phyloP scores from a whole-genome alignment of 176 grass and related monocot species.

The sorghum (Sorghum bicolor) region Sorghum_bicolor_NCBIv3 NC_012873.2:61021501-61022000 shows the following conservation, averaged over 20 bases:
- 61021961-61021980: neutral
- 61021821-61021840: neutral
- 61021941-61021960: neutral
- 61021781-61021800: neutral
- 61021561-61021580: neutral
- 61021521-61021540: neutral
- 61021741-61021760: neutral
- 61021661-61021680: neutral
- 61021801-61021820: neutral
- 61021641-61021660: neutral
- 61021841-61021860: neutral
- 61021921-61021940: neutral
- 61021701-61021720: neutral
- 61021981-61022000: neutral
- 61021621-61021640: neutral
- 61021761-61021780: neutral
- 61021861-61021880: neutral
- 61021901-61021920: constrained; percentile 10
- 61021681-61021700: neutral
- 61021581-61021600: neutral
- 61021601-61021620: neutral
- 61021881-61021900: constrained; percentile 11
- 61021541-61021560: neutral
- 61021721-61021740: neutral
- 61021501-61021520: neutral